Base-by-base conservation (phyloP, 1,139 yeast genomes). In the Suhomyces wounanorum region DNA sequence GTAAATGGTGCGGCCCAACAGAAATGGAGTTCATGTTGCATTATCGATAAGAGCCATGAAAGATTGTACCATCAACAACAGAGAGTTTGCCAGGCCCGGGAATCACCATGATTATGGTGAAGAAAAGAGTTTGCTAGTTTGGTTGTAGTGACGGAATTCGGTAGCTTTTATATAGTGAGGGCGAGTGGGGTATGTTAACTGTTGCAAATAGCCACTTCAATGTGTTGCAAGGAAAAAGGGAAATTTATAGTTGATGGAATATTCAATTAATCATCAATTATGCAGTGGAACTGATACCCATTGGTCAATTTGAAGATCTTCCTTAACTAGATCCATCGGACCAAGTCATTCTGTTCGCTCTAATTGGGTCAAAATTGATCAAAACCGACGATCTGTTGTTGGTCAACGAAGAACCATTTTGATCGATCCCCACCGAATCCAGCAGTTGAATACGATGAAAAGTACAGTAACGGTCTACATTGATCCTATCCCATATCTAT, bases 401-500 rank as follows among this genome's bases (percentile, higher is more conserved):
- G 30, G 6, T 10, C 3, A 9, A 9, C 30, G 11, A 9, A 9
- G 30, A 26, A 9, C 30, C 30, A 21, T 9, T 26, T 26, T 26
- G 10, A 26, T 5, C 8, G 30, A 4, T 5, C 3, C 3, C 3
- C 30, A 26, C 6, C 30, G 8, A 28, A 28, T 28, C 5, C 10
- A 28, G 8, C 31, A 28, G 6, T 21, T 21, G 23, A 6, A 21
- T 21, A 6, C 6, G 3, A 4, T 21, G 23, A 6, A 21, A 21
- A 21, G 23, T 31, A 13, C 17, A 31, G 17, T 37, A 18, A 18
- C 23, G 26, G 14, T 3, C 37, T 40, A 40, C 43, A 17, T 3
- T 14, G 10, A 14, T 40, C 42, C 42, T 40, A 40, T 26, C 43
- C 40, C 36, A 31, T 38, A 30, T 49, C 45, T 41, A 44, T 43